phyloP scores from a whole-genome alignment of 73 alveolate species.

The Stentor coeruleus region DNA sequence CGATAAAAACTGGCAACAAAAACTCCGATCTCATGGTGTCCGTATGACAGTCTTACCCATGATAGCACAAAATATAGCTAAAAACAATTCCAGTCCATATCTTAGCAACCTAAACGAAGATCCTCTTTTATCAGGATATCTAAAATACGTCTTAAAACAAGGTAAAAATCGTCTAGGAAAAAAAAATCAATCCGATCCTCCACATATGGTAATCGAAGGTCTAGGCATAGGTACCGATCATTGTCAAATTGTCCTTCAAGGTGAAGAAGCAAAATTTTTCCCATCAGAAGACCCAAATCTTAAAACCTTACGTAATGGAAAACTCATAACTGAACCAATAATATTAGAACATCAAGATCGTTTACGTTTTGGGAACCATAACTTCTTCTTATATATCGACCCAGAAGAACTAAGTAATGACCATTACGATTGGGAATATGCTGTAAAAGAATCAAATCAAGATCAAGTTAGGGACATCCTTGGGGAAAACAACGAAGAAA shows the following conservation, averaged over 20 bases:
- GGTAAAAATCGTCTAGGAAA: slow-evolving; percentile 71
- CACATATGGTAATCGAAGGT: slow-evolving; percentile 80
- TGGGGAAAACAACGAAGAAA: slow-evolving; percentile 25
- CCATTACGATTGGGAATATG: slow-evolving; percentile 1
- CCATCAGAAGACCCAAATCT: slow-evolving; percentile 42
- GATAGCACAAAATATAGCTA: slow-evolving; percentile 44
- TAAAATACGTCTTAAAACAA: slow-evolving; percentile 51
- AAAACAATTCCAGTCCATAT: slow-evolving; percentile 63
- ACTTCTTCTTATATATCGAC: slow-evolving; percentile 43
- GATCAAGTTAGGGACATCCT: slow-evolving; percentile 49
- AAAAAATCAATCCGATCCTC: slow-evolving; percentile 84
- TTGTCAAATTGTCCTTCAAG: slow-evolving; percentile 45
- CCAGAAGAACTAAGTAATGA: slow-evolving; percentile 16
- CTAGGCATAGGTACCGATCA: slow-evolving; percentile 88
- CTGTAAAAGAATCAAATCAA: slow-evolving; percentile 51
- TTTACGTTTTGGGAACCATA: slow-evolving; percentile 49
- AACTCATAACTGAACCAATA: neutral
- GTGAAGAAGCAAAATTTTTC: slow-evolving; percentile 39
- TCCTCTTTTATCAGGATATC: slow-evolving; percentile 83
- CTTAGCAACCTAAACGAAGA: slow-evolving; percentile 90
- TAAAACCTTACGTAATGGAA: slow-evolving; percentile 21
- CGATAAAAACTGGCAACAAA: slow-evolving; percentile 50
- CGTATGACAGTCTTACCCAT: slow-evolving; percentile 34
- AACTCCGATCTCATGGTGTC: slow-evolving; percentile 30
- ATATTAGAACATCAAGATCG: slow-evolving; percentile 45